phyloP scores from a whole-genome alignment of 2,329 filamentous ascomycete species.

The Diplodia seriata region DNA sequence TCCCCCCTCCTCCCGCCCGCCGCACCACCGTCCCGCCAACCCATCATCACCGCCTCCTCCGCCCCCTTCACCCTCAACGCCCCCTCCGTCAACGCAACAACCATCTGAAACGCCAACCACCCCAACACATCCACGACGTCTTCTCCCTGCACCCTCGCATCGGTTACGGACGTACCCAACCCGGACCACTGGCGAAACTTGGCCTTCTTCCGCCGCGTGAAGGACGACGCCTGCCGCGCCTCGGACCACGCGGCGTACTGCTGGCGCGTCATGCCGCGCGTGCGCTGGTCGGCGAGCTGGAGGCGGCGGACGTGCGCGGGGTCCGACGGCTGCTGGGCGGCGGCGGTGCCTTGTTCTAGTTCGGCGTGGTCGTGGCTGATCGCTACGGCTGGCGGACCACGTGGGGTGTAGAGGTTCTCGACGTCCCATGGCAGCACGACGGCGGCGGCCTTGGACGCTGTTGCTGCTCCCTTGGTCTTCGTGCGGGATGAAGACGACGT shows the following conservation, averaged over 20 bases:
- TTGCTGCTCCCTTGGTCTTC: too few species aligned
- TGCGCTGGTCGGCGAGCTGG: background rate
- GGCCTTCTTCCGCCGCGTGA: background rate
- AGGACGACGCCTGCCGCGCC: conserved; percentile 2
- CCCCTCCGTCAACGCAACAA: background rate
- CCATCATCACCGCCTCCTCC: background rate
- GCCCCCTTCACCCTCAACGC: conserved; percentile 1
- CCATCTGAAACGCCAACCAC: conserved; percentile 1
- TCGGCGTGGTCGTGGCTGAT: too few species aligned
- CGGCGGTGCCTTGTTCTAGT: too few species aligned
- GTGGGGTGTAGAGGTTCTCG: too few species aligned
- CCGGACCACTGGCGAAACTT: conserved; percentile 2
- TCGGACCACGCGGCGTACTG: conserved; percentile 6
- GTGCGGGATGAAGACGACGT: background rate
- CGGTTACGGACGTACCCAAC: background rate
- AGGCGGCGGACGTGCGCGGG: conserved; percentile 15
- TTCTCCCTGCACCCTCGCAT: background rate
- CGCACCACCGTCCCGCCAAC: too few species aligned
- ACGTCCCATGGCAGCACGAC: background rate
- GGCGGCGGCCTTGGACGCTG: background rate
- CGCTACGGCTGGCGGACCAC: too few species aligned
- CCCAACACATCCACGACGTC: conserved; percentile 7
- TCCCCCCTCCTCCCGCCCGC: too few species aligned
- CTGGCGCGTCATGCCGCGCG: background rate
- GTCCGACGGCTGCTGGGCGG: too few species aligned